Conservation (phyloP, 108 stramenopile genomes). For the Craspedostauros australis region DNA sequence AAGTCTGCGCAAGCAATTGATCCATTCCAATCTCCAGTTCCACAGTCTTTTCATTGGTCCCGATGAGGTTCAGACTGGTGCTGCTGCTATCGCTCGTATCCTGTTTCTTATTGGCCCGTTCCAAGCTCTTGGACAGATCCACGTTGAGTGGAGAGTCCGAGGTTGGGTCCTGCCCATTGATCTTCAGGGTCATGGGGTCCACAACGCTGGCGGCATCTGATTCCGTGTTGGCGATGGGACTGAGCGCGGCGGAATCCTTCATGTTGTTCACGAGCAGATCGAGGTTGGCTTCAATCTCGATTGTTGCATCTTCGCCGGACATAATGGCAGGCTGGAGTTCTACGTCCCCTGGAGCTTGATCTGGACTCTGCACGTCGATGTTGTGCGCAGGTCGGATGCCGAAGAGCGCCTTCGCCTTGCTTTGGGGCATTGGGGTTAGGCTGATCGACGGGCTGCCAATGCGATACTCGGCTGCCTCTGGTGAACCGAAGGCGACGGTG, state of each 20-base stretch:
- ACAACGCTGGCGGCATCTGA: slow-evolving; percentile 8
- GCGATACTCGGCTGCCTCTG: slow-evolving; percentile 69
- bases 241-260: slow-evolving; percentile 33
- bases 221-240: slow-evolving; percentile 29
- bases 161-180: background rate
- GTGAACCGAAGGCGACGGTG: slow-evolving; percentile 80
- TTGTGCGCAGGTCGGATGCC: slow-evolving; percentile 27
- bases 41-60: slow-evolving; percentile 23
- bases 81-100: background rate
- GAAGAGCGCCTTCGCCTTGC: slow-evolving; percentile 42
- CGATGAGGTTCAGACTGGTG: background rate
- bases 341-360: background rate
- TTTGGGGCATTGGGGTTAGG: slow-evolving; percentile 71
- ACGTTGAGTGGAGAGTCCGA: background rate
- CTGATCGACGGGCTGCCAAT: slow-evolving; percentile 68
- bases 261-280: slow-evolving; percentile 38
- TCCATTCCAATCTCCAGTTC: slow-evolving; percentile 25
- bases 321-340: background rate
- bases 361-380: background rate
- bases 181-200: slow-evolving; percentile 1
- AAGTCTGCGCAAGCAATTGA: slow-evolving; percentile 23
- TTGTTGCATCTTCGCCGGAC: slow-evolving; percentile 20
- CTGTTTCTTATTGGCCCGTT: background rate
- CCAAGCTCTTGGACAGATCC: slow-evolving; percentile 4
- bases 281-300: slow-evolving; percentile 52